Conservation (phyloP, 208 protist genomes). For the Sergeia podlipaevii region DNA sequence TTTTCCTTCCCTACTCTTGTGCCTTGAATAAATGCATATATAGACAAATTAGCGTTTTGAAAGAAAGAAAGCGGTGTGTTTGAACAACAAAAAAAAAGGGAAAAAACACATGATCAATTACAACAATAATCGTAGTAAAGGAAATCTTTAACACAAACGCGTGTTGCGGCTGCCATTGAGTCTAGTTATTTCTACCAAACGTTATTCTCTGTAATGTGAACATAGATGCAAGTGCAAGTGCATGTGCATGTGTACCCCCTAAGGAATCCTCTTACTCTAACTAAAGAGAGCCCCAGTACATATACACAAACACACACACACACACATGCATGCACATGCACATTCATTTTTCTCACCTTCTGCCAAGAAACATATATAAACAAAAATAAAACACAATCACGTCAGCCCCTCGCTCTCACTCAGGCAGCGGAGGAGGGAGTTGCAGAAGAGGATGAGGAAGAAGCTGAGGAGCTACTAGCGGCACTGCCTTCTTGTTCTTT, state of each 20-base stretch:
- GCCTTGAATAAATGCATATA: too few relatives aligned
- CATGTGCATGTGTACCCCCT: not conserved
- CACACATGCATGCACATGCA: not conserved
- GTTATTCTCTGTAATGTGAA: not conserved
- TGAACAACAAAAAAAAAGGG: slow-evolving; percentile 1
- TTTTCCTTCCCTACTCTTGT: too few relatives aligned
- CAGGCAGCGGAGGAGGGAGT: not conserved
- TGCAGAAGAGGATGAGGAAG: slow-evolving; percentile 3
- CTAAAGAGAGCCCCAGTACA: too few relatives aligned
- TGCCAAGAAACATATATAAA: not conserved
- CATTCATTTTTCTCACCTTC: not conserved
- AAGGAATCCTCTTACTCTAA: too few relatives aligned
- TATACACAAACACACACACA: too few relatives aligned
- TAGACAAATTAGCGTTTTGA: too few relatives aligned
- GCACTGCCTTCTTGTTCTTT: slow-evolving; percentile 42
- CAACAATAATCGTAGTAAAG: too few relatives aligned
- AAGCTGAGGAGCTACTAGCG: not conserved
- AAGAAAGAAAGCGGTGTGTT: not conserved
- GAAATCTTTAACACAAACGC: too few relatives aligned
- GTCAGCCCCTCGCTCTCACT: not conserved
- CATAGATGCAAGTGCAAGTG: not conserved
- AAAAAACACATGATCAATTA: too few relatives aligned
- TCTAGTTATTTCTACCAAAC: too few relatives aligned
- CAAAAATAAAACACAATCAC: not conserved
- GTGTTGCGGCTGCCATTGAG: too few relatives aligned